These are phyloP conservation scores for Boletus sp. DNA, from an alignment of 768 basidiomycete species.

Conservation along the genomic window DNA sequence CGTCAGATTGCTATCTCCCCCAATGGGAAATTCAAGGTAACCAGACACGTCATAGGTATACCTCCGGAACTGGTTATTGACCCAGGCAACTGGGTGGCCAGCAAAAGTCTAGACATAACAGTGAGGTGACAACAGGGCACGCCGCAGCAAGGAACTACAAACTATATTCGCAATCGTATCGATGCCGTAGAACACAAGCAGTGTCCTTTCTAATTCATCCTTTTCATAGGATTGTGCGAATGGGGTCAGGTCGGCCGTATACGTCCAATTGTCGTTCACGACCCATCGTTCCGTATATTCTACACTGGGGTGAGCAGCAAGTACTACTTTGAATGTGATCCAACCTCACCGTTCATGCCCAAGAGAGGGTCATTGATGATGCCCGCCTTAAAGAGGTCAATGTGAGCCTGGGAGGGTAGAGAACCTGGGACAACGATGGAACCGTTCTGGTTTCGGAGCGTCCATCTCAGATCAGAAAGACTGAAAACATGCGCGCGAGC, in stretches of 20 bases:
- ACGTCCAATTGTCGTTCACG: constrained; percentile 57
- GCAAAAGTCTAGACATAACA: constrained; percentile 40
- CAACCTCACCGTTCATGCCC: constrained; percentile 47
- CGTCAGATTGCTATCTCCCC: constrained; percentile 43
- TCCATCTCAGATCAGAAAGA: constrained; percentile 50
- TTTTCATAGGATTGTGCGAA: constrained; percentile 31
- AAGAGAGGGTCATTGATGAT: constrained; percentile 54
- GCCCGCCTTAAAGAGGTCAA: constrained; percentile 51
- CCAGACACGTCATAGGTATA: constrained; percentile 52
- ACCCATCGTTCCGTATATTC: constrained; percentile 59
- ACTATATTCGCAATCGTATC: constrained; percentile 59
- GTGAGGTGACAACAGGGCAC: not conserved
- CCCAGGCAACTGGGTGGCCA: constrained; percentile 55
- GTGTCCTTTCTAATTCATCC: constrained; percentile 27
- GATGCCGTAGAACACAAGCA: constrained; percentile 56
- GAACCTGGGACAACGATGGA: constrained; percentile 51
- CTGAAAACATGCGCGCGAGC: constrained; percentile 35
- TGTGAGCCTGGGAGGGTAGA: constrained; percentile 53
- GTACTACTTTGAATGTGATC: not conserved
- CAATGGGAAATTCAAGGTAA: constrained; percentile 33
- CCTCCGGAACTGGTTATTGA: constrained; percentile 57
- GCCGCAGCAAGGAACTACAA: constrained; percentile 10
- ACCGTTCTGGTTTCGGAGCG: constrained; percentile 52
- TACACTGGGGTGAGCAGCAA: constrained; percentile 14
- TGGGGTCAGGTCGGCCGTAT: constrained; percentile 51